Percentiles rank a stretch among this genome's conserved stretches.
These are phyloP conservation scores for Trichoderma erinaceum DNA, from an alignment of 495 filamentous ascomycete species.

Conservation along the genomic window DNA sequence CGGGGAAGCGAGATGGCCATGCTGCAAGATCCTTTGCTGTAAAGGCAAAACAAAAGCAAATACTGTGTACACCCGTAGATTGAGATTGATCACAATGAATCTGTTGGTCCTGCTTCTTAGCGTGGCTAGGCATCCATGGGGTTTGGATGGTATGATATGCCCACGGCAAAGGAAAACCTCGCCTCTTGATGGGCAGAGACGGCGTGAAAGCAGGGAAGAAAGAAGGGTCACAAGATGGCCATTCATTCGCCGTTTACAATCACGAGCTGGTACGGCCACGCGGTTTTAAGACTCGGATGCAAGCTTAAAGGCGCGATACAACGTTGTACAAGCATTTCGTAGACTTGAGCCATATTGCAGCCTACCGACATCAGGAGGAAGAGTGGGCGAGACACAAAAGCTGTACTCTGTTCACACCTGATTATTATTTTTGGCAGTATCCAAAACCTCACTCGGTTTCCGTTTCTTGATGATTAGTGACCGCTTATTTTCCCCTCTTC, in stretches of 20 bases:
- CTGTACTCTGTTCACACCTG: not conserved
- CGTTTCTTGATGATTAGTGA: not conserved
- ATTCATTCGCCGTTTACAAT: not conserved
- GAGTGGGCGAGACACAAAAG: not conserved
- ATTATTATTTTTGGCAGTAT: not conserved
- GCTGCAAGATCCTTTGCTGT: conserved; percentile 4
- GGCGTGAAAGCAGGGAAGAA: not conserved
- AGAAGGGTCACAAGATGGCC: conserved; percentile 3
- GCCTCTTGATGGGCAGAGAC: not conserved
- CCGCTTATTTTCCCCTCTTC: not conserved
- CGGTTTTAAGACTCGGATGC: conserved; percentile 9
- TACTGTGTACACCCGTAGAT: not conserved
- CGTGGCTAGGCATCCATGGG: not conserved
- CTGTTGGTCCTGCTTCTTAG: not conserved
- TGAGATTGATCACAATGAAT: not conserved
- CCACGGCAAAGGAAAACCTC: not conserved
- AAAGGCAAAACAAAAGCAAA: not conserved
- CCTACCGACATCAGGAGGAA: too few species aligned
- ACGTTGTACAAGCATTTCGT: conserved; percentile 1
- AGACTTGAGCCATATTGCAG: not conserved
- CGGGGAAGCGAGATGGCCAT: conserved; percentile 10
- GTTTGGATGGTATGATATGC: not conserved
- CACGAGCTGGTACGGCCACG: not conserved
- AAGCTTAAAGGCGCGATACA: conserved; percentile 14
- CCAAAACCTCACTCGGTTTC: not conserved